phyloP scores from a whole-genome alignment of 805 yeast genomes.

The Pichia insulana region DNA sequence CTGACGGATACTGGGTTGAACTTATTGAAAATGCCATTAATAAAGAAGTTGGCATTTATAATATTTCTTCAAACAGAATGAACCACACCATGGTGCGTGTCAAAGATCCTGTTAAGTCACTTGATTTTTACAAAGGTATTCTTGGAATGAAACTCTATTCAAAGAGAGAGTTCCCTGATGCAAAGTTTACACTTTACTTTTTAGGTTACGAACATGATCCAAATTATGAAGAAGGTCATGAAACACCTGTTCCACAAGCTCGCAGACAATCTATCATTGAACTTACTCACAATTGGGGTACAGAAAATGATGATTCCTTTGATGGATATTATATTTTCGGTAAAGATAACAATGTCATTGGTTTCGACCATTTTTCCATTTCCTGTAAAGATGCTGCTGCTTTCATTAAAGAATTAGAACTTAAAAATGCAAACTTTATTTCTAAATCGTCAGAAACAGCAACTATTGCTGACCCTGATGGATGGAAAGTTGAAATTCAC shows the following conservation, averaged over 20 bases:
- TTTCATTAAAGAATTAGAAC: conserved; percentile 42
- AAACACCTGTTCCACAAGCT: conserved; percentile 28
- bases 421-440: conserved; percentile 44
- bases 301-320: conserved; percentile 70
- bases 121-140: conserved; percentile 69
- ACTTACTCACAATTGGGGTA: conserved; percentile 93
- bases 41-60: conserved; percentile 34
- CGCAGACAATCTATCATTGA: conserved; percentile 67
- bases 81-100: conserved; percentile 93
- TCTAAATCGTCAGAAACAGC: conserved; percentile 53
- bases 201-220: conserved; percentile 57
- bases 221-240: conserved; percentile 35
- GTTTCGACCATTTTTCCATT: conserved; percentile 82
- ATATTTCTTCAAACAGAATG: conserved; percentile 39
- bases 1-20: conserved; percentile 97
- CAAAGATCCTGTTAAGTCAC: conserved; percentile 68
- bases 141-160: conserved; percentile 74
- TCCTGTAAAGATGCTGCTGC: conserved; percentile 54
- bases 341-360: conserved; percentile 47
- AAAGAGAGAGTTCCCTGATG: conserved; percentile 48
- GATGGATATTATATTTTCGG: conserved; percentile 77
- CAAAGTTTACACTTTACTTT: conserved; percentile 80
- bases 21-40: conserved; percentile 50
- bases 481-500: conserved; percentile 69
- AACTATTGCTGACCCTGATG: conserved; percentile 82